Percentiles rank a stretch among this genome's conserved stretches.
Evolutionary conservation across 1,284 basidiomycete species (phyloP).

Genomic region (Tylopilus sp.): DNA sequence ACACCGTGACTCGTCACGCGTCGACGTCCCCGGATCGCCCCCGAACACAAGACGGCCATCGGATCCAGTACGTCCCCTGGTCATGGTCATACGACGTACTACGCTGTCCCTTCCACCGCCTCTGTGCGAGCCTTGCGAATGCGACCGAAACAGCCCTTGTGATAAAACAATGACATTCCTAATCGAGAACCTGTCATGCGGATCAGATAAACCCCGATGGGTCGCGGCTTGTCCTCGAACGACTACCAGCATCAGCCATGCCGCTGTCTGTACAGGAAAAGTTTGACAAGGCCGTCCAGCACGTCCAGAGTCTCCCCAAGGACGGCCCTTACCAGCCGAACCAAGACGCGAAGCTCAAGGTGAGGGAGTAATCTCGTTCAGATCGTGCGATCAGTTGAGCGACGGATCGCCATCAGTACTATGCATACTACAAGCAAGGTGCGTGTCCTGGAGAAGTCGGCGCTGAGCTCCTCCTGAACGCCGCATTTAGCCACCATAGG

Average conservation of each 20-base stretch:
- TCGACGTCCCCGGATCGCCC: background rate
- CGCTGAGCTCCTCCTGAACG: background rate
- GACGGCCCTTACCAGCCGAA: constrained; percentile 74
- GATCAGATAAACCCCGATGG: constrained; percentile 22
- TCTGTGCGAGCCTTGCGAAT: background rate
- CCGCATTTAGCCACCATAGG: constrained; percentile 64
- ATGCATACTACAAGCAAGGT: constrained; percentile 92
- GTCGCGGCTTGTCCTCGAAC: background rate
- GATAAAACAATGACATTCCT: constrained; percentile 15
- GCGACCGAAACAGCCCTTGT: constrained; percentile 5
- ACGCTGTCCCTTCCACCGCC: background rate
- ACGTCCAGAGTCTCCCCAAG: constrained; percentile 71
- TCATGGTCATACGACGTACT: background rate
- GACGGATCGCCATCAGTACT: constrained; percentile 63
- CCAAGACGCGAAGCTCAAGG: constrained; percentile 75
- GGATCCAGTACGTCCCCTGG: constrained; percentile 2
- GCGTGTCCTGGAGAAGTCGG: constrained; percentile 2
- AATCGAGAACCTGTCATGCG: constrained; percentile 12
- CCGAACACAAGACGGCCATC: constrained; percentile 9
- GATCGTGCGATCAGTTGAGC: constrained; percentile 12
- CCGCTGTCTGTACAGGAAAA: constrained; percentile 55
- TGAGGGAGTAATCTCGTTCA: constrained; percentile 35
- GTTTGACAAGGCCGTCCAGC: constrained; percentile 77
- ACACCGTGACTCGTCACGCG: constrained; percentile 28
- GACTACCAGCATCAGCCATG: constrained; percentile 17